These are phyloP conservation scores for Fremontodendron californicum DNA, from an alignment of 345 rosid genomes.

Conservation along the genomic window DNA sequence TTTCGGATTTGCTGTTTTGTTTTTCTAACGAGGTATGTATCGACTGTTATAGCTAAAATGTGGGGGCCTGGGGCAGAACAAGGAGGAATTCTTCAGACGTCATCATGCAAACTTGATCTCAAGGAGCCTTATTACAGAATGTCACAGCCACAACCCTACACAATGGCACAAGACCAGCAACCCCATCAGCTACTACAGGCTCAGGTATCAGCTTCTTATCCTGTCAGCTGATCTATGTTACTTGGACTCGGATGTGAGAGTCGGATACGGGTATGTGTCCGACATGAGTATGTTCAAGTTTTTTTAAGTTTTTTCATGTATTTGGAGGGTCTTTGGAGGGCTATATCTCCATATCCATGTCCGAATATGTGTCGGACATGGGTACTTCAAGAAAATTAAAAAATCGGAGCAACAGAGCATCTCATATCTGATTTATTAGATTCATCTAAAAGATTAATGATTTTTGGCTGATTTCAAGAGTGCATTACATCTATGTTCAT, in stretches of 20 bases:
- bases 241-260: too few species aligned
- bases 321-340: too few species aligned
- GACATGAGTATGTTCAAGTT: too few species aligned
- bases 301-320: too few species aligned
- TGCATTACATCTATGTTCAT: slow-evolving; percentile 41
- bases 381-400: too few species aligned
- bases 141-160: slow-evolving; percentile 86
- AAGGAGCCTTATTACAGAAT: slow-evolving; percentile 96
- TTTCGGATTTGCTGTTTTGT: neutral
- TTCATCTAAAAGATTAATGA: neutral
- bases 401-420: too few species aligned
- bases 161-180: slow-evolving; percentile 71
- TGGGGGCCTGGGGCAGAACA: slow-evolving; percentile 99
- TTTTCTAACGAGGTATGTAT: slow-evolving; percentile 14
- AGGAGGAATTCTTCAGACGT: slow-evolving; percentile 95
- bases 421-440: neutral
- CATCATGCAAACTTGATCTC: slow-evolving; percentile 79
- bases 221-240: slow-evolving; percentile 36
- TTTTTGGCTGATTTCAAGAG: neutral
- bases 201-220: slow-evolving; percentile 39
- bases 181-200: slow-evolving; percentile 54
- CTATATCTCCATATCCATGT: too few species aligned
- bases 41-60: slow-evolving; percentile 68
- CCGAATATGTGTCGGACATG: too few species aligned
- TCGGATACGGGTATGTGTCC: too few species aligned